Evolutionary conservation across 1,139 yeast species (phyloP), one percentile per base, ranked within the genome.

Genomic region (Kodamaea arcana): DNA sequence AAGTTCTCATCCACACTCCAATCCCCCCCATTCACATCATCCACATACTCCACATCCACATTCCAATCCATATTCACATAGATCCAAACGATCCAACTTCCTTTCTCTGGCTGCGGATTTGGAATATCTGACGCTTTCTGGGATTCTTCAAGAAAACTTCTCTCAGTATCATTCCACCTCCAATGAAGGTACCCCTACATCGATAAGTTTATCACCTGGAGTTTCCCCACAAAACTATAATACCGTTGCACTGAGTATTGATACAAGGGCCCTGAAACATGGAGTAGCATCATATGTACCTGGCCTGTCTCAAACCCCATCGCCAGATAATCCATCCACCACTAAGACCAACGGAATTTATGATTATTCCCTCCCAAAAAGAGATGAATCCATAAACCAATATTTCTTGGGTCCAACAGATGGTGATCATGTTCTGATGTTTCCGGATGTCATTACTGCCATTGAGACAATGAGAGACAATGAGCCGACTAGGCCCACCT

Each of bases 91-190:
- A 29, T 61, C 66, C 8, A 69, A 67, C 36, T 80, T 86, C 51
- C 61, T 83, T 41, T 82, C 94, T 1, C 65, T 80, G 12, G 92
- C 95, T 0, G 90, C 92, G 0, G 85, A 83, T 50, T 65, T 81
- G 43, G 96, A 87, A 50, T 85, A 86, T 50, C 72, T 86, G 4
- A 80, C 86, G 2, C 60, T 87, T 27, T 82, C 94, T n/a, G 78
- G 73, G 43, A 83, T 86, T 34, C 70, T 83, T 24, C 80, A 72
- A 34, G 81, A 78, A 41, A 78, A 72, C 39, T 54, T 63, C 36
- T 43, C 51, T 38, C 56, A 52, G 35, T 39, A 50, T 34, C 63
- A 52, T 28, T 44, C 58, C 3, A 62, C 71, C 1, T 61, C 70
- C 15, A 62, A 58, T 29, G 74, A 65, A 41, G 69, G 68, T 3